These are phyloP conservation scores for Dothideomycetidae sp. DNA, from an alignment of 2,329 filamentous ascomycete species.

Conservation along the genomic window DNA sequence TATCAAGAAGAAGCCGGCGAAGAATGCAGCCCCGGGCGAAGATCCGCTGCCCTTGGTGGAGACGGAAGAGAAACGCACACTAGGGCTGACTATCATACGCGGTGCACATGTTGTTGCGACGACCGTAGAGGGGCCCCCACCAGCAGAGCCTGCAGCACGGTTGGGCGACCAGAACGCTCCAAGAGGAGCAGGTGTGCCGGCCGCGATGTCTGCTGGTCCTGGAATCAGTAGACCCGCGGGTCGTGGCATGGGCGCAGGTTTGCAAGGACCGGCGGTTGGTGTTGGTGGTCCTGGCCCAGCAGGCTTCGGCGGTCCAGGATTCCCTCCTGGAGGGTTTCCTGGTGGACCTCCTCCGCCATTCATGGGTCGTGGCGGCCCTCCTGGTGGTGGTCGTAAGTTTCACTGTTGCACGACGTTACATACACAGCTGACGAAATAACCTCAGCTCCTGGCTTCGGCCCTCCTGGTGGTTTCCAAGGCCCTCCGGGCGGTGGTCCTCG, in stretches of 20 bases:
- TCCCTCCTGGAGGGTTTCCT: constrained; percentile 39
- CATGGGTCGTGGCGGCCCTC: constrained; percentile 25
- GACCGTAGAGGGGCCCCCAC: constrained; percentile 88
- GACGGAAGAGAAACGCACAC: constrained; percentile 91
- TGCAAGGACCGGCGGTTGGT: constrained; percentile 79
- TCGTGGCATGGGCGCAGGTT: constrained; percentile 58
- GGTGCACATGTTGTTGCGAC: constrained; percentile 90
- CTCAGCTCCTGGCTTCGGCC: constrained; percentile 13
- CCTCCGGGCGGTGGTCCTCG: constrained; percentile 33
- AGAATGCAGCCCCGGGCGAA: constrained; percentile 52
- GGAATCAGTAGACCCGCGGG: constrained; percentile 86
- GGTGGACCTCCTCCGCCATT: constrained; percentile 28
- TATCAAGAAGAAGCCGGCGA: constrained; percentile 71
- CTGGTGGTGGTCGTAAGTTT: constrained; percentile 19
- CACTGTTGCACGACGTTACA: background rate
- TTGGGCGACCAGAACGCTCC: constrained; percentile 54
- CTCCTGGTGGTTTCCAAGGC: constrained; percentile 17
- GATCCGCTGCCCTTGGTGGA: constrained; percentile 55
- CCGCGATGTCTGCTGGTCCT: constrained; percentile 65
- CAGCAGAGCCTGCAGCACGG: constrained; percentile 80
- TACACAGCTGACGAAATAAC: background rate
- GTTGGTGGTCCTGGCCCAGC: constrained; percentile 64
- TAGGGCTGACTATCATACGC: constrained; percentile 86
- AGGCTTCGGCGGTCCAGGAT: constrained; percentile 32
- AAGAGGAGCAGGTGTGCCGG: constrained; percentile 47